Percentiles rank a stretch among this genome's conserved stretches.
Evolutionary conservation across 2,329 filamentous ascomycete species (phyloP).

Genomic region (Pezicula neosporulosa): DNA sequence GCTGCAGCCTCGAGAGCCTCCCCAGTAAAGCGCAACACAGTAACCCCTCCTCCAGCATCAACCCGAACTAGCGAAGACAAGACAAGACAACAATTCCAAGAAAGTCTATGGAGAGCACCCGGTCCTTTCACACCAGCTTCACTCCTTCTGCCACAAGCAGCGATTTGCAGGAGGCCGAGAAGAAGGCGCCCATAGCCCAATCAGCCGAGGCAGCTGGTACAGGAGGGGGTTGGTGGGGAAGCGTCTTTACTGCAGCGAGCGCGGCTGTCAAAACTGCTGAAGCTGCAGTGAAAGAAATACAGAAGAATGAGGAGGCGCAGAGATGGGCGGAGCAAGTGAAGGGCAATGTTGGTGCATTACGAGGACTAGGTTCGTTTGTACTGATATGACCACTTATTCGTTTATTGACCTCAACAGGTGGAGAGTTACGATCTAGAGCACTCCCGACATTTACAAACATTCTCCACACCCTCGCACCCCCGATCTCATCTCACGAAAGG

Average conservation of each 20-base stretch:
- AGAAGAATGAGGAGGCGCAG: slow-evolving; percentile 94
- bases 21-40: slow-evolving; percentile 45
- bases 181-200: slow-evolving; percentile 45
- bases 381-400: background rate
- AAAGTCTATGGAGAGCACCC: slow-evolving; percentile 75
- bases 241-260: slow-evolving; percentile 69
- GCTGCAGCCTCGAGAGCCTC: background rate
- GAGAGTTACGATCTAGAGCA: slow-evolving; percentile 80
- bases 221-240: slow-evolving; percentile 86
- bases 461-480: slow-evolving; percentile 90
- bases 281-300: slow-evolving; percentile 88
- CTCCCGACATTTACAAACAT: slow-evolving; percentile 94
- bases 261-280: slow-evolving; percentile 92
- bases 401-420: slow-evolving; percentile 52
- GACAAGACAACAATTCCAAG: slow-evolving; percentile 54
- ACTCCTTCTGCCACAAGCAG: slow-evolving; percentile 63
- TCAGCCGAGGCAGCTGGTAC: slow-evolving; percentile 23
- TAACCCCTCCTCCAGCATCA: slow-evolving; percentile 45
- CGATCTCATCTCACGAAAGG: slow-evolving; percentile 94
- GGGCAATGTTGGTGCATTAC: slow-evolving; percentile 79
- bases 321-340: slow-evolving; percentile 93
- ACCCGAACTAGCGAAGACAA: slow-evolving; percentile 64
- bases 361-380: slow-evolving; percentile 61
- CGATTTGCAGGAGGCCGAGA: slow-evolving; percentile 55
- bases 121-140: slow-evolving; percentile 68